Base-by-base conservation (phyloP, 228 moss, liverwort and hornwort genomes). In the Sphagnum magellanicum region DNA sequence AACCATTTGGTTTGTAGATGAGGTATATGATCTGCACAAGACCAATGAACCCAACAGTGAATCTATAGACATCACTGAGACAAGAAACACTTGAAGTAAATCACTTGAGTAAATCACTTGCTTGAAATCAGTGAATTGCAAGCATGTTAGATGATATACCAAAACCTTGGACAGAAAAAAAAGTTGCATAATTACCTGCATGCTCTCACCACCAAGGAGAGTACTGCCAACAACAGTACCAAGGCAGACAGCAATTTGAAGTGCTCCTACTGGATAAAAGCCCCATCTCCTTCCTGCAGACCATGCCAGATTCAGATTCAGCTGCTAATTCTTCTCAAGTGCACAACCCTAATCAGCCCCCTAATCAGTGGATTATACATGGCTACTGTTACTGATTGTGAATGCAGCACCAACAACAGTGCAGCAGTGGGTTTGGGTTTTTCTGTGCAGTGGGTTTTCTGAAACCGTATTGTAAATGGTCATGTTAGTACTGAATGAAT, bases 171-270 rank as follows among this genome's bases (percentile, higher is more conserved):
- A 32, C 32, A 32, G 32, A 32, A 32, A 32, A 32, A 32, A 32
- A 32, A 32, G 32, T 32, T 3, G 32, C 32, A 32, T 32, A 32
- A 3, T 32, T 32, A 90, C 87, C 78, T 90, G 84, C 68, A 90
- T 81, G 66, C 87, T 90, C 71, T 81, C 81, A 65, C 84, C 89
- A 51, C 82, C 87, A 67, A 90, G 74, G 50, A 90, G 79, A 65
- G 65, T 77, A 72, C 79, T 81, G 63, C 79, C 84, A 49, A 90
- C 80, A 62, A 84, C 87, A 63, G 71, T 67, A 59, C 87, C 87
- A 50, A 79, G 14, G 76, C 84, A 90, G 14, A 87, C 87, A 72
- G 82, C 64, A 66, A 90, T 67, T 75, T 90, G 84, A 69, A 87
- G 74, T 6, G 73, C 72, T 76, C 77, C 81, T 59, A 89, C 81